Evolutionary conservation across 805 yeast species (phyloP).

Genomic region (Candida ortonii): DNA sequence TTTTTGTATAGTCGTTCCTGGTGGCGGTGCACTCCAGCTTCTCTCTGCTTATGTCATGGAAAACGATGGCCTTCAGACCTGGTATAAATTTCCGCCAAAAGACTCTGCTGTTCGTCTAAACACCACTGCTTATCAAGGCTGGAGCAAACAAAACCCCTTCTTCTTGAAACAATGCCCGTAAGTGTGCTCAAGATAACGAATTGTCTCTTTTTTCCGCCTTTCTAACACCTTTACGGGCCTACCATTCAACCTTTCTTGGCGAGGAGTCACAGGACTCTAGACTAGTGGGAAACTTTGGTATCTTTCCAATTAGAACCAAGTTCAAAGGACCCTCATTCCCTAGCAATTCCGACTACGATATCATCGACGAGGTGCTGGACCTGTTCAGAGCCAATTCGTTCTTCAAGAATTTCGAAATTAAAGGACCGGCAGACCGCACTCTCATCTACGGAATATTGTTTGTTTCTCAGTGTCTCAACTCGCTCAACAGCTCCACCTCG

Average conservation of each 20-base stretch:
- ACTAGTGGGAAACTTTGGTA: conserved; percentile 71
- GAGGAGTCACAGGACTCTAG: conserved; percentile 59
- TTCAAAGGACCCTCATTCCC: conserved; percentile 93
- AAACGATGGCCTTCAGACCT: no score
- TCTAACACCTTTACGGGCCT: conserved; percentile 60
- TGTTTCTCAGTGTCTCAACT: conserved; percentile 78
- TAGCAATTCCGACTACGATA: conserved; percentile 73
- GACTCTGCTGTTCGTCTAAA: no score
- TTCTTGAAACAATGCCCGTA: no score
- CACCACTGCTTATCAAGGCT: no score
- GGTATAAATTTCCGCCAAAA: no score
- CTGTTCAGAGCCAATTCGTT: conserved; percentile 94
- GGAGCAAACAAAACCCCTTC: no score
- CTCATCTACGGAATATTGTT: conserved; percentile 90
- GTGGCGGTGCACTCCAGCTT: no score
- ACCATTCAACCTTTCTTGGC: conserved; percentile 73
- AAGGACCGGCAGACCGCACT: conserved; percentile 90
- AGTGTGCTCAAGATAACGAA: no score
- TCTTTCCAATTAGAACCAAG: conserved; percentile 81
- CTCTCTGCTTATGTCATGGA: no score
- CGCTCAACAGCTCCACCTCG: conserved; percentile 48
- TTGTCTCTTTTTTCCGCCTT: no score
- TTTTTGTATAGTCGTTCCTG: no score
- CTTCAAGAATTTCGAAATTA: conserved; percentile 94
- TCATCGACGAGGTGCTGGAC: conserved; percentile 87